Evolutionary conservation across 1,284 basidiomycete species (phyloP).

Genomic region (Trichosporon sp.): DNA sequence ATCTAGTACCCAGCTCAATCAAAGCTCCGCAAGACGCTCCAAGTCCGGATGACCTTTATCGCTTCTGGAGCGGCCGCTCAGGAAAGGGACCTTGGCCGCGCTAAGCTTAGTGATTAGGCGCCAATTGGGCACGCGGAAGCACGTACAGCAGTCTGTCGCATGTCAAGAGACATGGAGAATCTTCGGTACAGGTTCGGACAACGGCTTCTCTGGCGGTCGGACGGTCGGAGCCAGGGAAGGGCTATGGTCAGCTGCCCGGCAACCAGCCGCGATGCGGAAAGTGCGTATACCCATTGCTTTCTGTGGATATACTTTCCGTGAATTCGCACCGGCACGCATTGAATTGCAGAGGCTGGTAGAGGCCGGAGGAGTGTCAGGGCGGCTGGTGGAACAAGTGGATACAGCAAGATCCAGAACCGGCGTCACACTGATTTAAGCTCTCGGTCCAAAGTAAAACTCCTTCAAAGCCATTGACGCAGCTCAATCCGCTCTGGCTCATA

Average conservation of each 20-base stretch:
- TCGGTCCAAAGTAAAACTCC: neutral
- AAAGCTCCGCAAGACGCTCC: too few species aligned
- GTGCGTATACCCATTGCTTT: neutral
- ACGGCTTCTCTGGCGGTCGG: too few species aligned
- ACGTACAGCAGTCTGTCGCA: too few species aligned
- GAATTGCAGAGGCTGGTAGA: neutral
- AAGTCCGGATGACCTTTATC: too few species aligned
- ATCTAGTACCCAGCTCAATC: too few species aligned
- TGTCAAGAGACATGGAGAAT: too few species aligned
- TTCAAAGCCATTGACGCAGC: neutral
- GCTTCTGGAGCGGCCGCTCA: too few species aligned
- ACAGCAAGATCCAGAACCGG: neutral
- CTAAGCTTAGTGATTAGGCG: neutral
- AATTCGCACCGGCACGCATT: neutral
- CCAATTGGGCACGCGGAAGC: too few species aligned
- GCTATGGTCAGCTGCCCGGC: neutral
- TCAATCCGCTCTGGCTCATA: neutral
- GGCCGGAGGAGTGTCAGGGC: neutral
- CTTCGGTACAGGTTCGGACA: too few species aligned
- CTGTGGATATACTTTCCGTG: neutral
- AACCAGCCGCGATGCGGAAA: neutral
- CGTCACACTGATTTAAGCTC: neutral
- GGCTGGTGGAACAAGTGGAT: neutral
- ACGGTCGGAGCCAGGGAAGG: too few species aligned
- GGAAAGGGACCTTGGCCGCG: neutral